Evolutionary conservation across 2,329 filamentous ascomycete genomes (phyloP).

Genomic region (Tympanopsis confertula): DNA sequence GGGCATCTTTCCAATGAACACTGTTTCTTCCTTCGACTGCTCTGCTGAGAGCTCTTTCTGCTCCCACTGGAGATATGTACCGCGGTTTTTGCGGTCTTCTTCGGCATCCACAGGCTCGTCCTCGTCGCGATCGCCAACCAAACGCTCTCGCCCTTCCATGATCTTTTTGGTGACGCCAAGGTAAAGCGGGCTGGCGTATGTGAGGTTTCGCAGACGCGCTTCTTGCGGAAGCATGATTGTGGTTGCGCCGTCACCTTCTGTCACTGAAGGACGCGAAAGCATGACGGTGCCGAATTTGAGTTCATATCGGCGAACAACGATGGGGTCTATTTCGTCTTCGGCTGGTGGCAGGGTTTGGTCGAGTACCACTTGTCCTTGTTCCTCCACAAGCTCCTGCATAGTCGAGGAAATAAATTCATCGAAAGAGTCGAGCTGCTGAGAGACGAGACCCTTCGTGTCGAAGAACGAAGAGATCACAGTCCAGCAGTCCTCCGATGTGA

Average conservation of each 20-base stretch:
- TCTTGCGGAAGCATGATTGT: slow-evolving; percentile 84
- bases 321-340: slow-evolving; percentile 60
- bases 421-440: slow-evolving; percentile 95
- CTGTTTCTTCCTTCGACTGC: slow-evolving; percentile 54
- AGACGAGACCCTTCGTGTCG: slow-evolving; percentile 86
- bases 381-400: slow-evolving; percentile 86
- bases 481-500: slow-evolving; percentile 98
- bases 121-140: slow-evolving; percentile 53
- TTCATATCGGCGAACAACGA: slow-evolving; percentile 83
- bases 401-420: slow-evolving; percentile 92
- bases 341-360: slow-evolving; percentile 79
- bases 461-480: slow-evolving; percentile 95
- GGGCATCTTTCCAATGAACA: slow-evolving; percentile 90
- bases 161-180: slow-evolving; percentile 79
- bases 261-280: slow-evolving; percentile 80
- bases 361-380: slow-evolving; percentile 82
- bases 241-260: slow-evolving; percentile 82
- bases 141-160: slow-evolving; percentile 68
- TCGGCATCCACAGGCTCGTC: slow-evolving; percentile 45
- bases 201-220: slow-evolving; percentile 87
- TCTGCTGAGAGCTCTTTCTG: slow-evolving; percentile 26
- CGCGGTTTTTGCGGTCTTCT: slow-evolving; percentile 29
- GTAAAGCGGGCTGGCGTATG: slow-evolving; percentile 85
- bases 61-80: slow-evolving; percentile 32
- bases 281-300: slow-evolving; percentile 87